Evolutionary conservation across 192 early-diverging fungal genomes (phyloP).

Genomic region (Entomortierella lignicola): DNA sequence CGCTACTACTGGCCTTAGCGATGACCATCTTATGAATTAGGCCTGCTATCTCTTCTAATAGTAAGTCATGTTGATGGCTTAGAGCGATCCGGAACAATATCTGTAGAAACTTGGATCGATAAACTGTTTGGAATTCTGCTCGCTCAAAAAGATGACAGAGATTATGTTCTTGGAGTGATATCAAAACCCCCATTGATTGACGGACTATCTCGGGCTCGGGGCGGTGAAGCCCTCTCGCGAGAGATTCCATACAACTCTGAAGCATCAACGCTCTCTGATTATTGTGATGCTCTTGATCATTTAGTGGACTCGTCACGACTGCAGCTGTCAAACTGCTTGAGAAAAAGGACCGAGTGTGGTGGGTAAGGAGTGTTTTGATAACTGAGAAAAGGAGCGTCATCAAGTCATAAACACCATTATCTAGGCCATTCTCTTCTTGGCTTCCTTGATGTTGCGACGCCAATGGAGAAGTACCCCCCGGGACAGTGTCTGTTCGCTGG

Average conservation of each 20-base stretch:
- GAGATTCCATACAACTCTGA: constrained; percentile 44
- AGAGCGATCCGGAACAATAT: constrained; percentile 32
- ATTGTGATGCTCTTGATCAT: background rate
- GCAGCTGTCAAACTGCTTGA: background rate
- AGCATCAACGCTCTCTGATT: constrained; percentile 8
- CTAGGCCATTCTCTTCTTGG: background rate
- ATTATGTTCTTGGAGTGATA: constrained; percentile 15
- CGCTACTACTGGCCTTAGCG: background rate
- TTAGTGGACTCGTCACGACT: background rate
- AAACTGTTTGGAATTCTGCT: constrained; percentile 27
- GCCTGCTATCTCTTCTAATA: constrained; percentile 41
- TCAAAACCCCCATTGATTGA: constrained; percentile 33
- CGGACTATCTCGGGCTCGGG: constrained; percentile 41
- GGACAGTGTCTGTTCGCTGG: background rate
- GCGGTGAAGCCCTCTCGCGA: constrained; percentile 29
- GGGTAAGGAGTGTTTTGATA: constrained; percentile 24
- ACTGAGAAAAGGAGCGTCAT: constrained; percentile 26
- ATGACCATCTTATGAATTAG: constrained; percentile 37
- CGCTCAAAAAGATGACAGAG: constrained; percentile 44
- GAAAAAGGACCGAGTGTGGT: constrained; percentile 39
- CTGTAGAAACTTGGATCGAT: constrained; percentile 40
- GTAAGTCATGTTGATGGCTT: constrained; percentile 27
- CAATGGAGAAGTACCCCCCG: background rate
- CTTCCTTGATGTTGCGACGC: background rate
- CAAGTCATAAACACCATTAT: constrained; percentile 39